Evolutionary conservation across 179 eudicot species (phyloP), one percentile per base, ranked within the genome.

Genomic region (Actinidia polygama): DNA sequence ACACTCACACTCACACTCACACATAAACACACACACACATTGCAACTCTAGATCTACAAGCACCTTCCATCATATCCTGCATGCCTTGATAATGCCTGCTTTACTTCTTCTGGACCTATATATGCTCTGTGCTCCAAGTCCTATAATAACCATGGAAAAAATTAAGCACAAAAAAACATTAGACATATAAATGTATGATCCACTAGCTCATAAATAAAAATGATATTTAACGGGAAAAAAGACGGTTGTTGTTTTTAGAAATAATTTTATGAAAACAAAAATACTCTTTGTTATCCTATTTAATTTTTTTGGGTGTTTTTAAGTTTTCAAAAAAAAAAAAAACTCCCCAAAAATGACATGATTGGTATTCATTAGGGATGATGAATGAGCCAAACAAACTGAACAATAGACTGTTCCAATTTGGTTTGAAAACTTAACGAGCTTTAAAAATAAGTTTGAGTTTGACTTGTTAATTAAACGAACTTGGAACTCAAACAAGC

Each of bases 71-170:
- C 57, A 5, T 53, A 53, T 53, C 97, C 97, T 55, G 95, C 97
- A 86, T 92, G 92, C 77, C 92, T 88, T 78, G 89, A 87, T 58
- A 94, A 76, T 72, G 93, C 94, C 79, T 94, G 95, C 87, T 92
- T 92, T 82, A 94, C 87, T 19, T 94, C 97, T 89, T 94, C 97
- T 21, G 94, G 87, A 68, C 81, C 87, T 40, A 89, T 54, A 12
- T 85, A 40, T 50, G 78, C 77, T 68, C 92, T 89, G 55, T 89
- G 88, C 87, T 90, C 89, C 93, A 87, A 14, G 66, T 87, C 95
- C 93, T 94, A 73, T 57, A 23, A 53, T 8, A 21, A 59, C n/a
- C 23, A 59, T 23, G 51, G 18, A 18, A 57, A 4, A 71, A 30
- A 55, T 50, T 6, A 57, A 3, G 36, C 6, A 26, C n/a, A 68